Base-by-base conservation (phyloP, 1,139 yeast species). In the Nakaseomyces sp. region DNA sequence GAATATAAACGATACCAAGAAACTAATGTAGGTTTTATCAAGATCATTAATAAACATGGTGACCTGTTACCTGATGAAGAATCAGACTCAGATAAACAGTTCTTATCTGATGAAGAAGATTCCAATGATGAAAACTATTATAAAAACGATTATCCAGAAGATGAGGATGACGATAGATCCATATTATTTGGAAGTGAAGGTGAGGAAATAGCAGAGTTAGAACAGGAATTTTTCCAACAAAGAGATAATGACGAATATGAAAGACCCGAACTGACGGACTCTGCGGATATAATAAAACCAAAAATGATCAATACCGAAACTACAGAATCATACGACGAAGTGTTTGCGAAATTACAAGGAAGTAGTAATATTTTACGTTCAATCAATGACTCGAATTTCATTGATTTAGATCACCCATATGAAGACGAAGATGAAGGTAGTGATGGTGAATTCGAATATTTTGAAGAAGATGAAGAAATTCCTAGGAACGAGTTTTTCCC, bases 141-240 rank as follows among this genome's bases (percentile, higher is more conserved):
- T 61, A 79, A 80, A 56, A 91, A 91, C 63, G 97, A 91, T 58
- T 91, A 91, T 57, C 98, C 98, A 0, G 95, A 87, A 44, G 95
- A 87, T 57, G 96, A 86, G 54, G 91, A 83, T 56, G 85, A 76
- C 44, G 68, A 64, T 42, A 55, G 67, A 41, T 63, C 66, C 0
- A 54, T 65, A n/a, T 44, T 63, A 6, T 61, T 63, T 44, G 69
- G 67, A 1, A 60, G 63, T 38, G 71, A 68, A 20, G 66, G 57
- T 7, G 69, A 64, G 36, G 64, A 58, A 4, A 49, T 45, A 12
- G 55, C 49, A 2, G 50, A 46, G 4, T 49, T 43, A 8, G 56
- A 53, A 15, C 45, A 45, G 8, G 48, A 40, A 22, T 35, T 13
- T 22, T 9, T 35, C 7, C 45, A 45, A 15, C 44, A 53, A 7